Evolutionary conservation across 2,329 filamentous ascomycete genomes (phyloP).

Genomic region (Microdochium nivale): DNA sequence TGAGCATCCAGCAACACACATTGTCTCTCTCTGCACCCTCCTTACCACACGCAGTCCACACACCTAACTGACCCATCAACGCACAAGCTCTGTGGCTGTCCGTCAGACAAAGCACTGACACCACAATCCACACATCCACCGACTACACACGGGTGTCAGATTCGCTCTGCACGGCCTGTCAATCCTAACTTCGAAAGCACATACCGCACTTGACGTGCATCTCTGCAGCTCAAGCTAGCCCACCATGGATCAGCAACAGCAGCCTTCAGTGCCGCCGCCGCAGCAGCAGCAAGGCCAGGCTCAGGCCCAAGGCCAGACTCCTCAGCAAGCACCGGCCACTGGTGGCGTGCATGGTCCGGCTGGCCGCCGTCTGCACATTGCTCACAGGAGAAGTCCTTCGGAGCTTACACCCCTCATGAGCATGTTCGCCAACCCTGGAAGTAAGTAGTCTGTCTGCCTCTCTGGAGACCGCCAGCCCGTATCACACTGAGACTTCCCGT

Average conservation of each 20-base stretch:
- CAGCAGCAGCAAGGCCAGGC: slow-evolving; percentile 30
- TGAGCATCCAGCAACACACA: background rate
- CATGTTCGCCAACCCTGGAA: slow-evolving; percentile 63
- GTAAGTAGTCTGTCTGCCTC: slow-evolving; percentile 36
- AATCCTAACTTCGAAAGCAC: too few species aligned
- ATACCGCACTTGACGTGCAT: slow-evolving; percentile 35
- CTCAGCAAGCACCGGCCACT: slow-evolving; percentile 34
- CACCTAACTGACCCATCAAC: too few species aligned
- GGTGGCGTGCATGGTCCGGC: slow-evolving; percentile 62
- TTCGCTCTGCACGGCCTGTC: too few species aligned
- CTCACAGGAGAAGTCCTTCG: slow-evolving; percentile 91
- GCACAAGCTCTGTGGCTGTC: too few species aligned
- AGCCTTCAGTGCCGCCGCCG: slow-evolving; percentile 3
- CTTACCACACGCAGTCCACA: background rate
- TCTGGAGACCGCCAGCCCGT: too few species aligned
- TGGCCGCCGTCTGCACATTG: slow-evolving; percentile 91
- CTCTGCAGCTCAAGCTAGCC: slow-evolving; percentile 26
- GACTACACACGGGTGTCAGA: too few species aligned
- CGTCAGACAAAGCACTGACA: too few species aligned
- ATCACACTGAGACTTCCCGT: background rate
- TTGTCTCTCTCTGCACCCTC: background rate
- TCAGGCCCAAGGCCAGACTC: slow-evolving; percentile 36
- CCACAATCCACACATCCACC: too few species aligned
- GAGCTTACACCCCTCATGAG: slow-evolving; percentile 97
- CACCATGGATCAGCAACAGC: slow-evolving; percentile 60